These are phyloP conservation scores for Penicillium frequentans DNA, from an alignment of 2,329 filamentous ascomycete species.

Conservation along the genomic window DNA sequence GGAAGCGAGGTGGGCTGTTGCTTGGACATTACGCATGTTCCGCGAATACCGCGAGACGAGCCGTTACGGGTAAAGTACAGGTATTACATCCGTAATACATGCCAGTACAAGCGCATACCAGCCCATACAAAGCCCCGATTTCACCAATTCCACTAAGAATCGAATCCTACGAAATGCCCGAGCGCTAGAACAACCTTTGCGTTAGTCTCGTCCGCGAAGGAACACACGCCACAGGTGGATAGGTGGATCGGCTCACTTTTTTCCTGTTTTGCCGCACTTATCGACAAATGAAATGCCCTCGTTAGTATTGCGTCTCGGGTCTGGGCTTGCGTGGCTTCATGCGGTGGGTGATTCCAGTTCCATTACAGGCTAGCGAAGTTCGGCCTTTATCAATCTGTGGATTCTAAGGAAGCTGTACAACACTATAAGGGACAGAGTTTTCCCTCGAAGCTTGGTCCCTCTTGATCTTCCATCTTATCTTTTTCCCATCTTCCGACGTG, in stretches of 20 bases:
- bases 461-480: not conserved
- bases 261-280: not conserved
- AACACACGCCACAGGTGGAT: not conserved
- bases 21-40: not conserved
- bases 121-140: not conserved
- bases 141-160: not conserved
- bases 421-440: constrained; percentile 5
- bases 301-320: not conserved
- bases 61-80: not conserved
- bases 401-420: not conserved
- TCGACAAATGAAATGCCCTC: not conserved
- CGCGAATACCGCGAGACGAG: not conserved
- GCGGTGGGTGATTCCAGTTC: not conserved
- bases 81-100: not conserved
- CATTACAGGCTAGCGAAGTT: not conserved
- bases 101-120: not conserved
- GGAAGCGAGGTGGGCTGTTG: not conserved
- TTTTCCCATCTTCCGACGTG: not conserved
- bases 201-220: not conserved
- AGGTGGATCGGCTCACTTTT: not conserved
- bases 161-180: not conserved
- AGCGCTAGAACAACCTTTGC: not conserved
- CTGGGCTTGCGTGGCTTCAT: constrained; percentile 2
- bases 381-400: constrained; percentile 10
- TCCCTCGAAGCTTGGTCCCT: not conserved